Conservation (phyloP, 1,284 basidiomycete species). For the Ceratobasidium sp. region DNA sequence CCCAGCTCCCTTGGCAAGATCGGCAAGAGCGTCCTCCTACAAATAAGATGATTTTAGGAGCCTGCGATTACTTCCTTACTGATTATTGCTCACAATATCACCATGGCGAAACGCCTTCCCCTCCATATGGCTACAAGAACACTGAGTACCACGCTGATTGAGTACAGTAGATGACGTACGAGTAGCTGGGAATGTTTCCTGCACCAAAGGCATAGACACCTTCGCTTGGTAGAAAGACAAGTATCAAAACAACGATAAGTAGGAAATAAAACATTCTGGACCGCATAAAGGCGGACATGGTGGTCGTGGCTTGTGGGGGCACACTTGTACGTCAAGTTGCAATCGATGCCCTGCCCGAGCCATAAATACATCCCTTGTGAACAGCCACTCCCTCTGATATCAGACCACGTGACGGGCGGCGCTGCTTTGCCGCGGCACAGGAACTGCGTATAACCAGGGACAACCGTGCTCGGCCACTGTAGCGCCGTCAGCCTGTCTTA, state of each 20-base stretch:
- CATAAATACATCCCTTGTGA: background rate
- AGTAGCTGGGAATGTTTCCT: slow-evolving; percentile 68
- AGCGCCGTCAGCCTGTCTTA: too few species aligned
- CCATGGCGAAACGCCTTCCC: slow-evolving; percentile 86
- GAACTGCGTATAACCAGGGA: too few species aligned
- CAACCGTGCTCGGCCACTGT: too few species aligned
- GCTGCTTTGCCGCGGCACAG: background rate
- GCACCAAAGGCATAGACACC: slow-evolving; percentile 75
- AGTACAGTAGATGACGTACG: background rate
- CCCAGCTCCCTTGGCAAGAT: slow-evolving; percentile 68
- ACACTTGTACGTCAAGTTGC: background rate
- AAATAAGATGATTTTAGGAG: background rate
- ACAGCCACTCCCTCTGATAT: background rate
- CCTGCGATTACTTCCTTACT: background rate
- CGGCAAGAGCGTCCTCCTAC: slow-evolving; percentile 74
- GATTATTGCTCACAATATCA: slow-evolving; percentile 72
- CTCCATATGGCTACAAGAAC: slow-evolving; percentile 76
- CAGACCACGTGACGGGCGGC: background rate
- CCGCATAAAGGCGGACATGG: slow-evolving; percentile 41
- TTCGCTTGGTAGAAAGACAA: slow-evolving; percentile 23
- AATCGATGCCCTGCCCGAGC: background rate
- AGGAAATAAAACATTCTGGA: slow-evolving; percentile 30
- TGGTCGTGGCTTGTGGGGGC: background rate
- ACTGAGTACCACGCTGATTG: slow-evolving; percentile 18
- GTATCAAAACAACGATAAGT: slow-evolving; percentile 32